Percentiles rank a stretch among this genome's conserved stretches.
Conservation (phyloP, 768 basidiomycete genomes). For the Suillus decipiens region DNA sequence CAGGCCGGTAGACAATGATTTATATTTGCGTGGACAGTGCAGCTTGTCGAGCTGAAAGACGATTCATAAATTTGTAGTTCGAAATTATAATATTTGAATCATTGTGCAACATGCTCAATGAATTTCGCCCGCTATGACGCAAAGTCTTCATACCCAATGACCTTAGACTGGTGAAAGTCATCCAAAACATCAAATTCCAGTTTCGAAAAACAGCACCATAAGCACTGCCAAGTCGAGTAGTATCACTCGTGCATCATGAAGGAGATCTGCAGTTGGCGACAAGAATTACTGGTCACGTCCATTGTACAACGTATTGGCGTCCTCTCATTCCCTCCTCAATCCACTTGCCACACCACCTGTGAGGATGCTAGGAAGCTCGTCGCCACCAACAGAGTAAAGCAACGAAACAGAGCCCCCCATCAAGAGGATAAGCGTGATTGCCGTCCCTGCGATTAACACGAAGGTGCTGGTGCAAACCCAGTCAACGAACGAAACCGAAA, state of each 20-base stretch:
- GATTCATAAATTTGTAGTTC: neutral
- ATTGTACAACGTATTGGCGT: neutral
- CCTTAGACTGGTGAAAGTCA: neutral
- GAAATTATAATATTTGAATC: neutral
- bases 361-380: constrained; percentile 74
- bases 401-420: constrained; percentile 68
- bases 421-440: constrained; percentile 62
- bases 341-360: constrained; percentile 55
- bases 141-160: neutral
- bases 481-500: neutral
- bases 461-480: constrained; percentile 56
- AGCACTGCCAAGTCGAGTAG: neutral
- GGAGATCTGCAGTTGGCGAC: neutral
- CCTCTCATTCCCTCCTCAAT: constrained; percentile 51
- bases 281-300: neutral
- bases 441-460: constrained; percentile 70
- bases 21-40: neutral
- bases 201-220: neutral
- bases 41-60: neutral
- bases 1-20: constrained; percentile 26
- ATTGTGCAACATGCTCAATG: neutral
- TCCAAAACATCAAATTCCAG: neutral
- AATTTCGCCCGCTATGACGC: too few species aligned
- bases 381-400: constrained; percentile 59
- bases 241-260: neutral